Percentiles rank a stretch among this genome's conserved stretches.
These are phyloP conservation scores for Macrotyloma uniflorum DNA, from an alignment of 306 rosid genomes.

Conservation along the genomic window DNA sequence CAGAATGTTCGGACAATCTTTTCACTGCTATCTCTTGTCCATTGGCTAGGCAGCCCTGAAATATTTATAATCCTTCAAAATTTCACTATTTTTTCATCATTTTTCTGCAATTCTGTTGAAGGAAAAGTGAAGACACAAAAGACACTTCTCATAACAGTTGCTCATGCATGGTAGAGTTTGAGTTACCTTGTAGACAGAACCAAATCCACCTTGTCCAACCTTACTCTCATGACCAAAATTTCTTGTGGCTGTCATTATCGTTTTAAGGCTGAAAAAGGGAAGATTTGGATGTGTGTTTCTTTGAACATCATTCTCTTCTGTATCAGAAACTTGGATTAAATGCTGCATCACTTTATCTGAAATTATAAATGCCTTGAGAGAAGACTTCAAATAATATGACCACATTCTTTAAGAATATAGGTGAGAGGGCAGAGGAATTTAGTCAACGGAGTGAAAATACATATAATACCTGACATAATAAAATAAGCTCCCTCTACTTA, in stretches of 20 bases:
- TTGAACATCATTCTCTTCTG: background rate
- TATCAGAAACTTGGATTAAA: slow-evolving; percentile 8
- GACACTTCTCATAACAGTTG: background rate
- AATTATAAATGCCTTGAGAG: slow-evolving; percentile 5
- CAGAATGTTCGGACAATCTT: slow-evolving; percentile 38
- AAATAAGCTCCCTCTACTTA: background rate
- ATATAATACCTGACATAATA: background rate
- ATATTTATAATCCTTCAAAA: background rate
- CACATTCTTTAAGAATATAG: no score
- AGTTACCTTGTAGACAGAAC: slow-evolving; percentile 59
- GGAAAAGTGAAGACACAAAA: background rate
- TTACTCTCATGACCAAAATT: slow-evolving; percentile 40
- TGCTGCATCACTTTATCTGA: slow-evolving; percentile 11
- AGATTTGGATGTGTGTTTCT: slow-evolving; percentile 31
- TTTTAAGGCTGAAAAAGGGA: slow-evolving; percentile 38
- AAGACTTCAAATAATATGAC: no score
- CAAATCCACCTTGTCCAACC: slow-evolving; percentile 72
- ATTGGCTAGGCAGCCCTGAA: slow-evolving; percentile 50
- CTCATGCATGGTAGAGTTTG: background rate
- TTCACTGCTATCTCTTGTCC: slow-evolving; percentile 59
- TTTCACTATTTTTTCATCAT: background rate
- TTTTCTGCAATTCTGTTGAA: background rate
- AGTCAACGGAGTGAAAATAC: no score
- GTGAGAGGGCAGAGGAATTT: no score
- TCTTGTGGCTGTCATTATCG: slow-evolving; percentile 41